These are phyloP conservation scores for Eleusine coracana DNA, from an alignment of 176 grass and related monocot genomes.

Conservation along the genomic window DNA sequence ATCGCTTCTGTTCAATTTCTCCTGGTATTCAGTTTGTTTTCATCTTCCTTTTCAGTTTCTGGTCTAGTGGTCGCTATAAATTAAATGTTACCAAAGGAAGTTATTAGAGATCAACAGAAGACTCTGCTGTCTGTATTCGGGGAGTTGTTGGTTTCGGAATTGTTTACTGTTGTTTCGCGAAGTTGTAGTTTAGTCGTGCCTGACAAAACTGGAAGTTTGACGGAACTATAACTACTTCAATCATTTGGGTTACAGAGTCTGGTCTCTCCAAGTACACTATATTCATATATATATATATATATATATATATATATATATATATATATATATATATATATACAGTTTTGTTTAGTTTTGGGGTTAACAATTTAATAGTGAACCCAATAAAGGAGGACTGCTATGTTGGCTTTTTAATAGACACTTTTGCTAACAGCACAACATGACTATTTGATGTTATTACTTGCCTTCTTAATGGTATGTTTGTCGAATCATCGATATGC, in stretches of 20 bases:
- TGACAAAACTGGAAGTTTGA: neutral
- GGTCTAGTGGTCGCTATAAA: neutral
- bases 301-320: neutral
- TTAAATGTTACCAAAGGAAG: neutral
- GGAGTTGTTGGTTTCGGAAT: neutral
- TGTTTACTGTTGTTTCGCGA: neutral
- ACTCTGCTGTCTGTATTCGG: neutral
- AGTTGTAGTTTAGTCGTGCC: conserved; percentile 13
- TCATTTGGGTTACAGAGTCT: neutral
- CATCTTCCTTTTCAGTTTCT: neutral
- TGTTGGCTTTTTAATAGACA: neutral
- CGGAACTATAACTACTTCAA: neutral
- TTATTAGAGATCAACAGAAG: neutral
- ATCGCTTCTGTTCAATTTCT: neutral
- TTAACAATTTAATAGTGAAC: neutral
- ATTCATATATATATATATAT: neutral
- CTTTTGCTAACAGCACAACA: neutral
- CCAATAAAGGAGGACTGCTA: neutral
- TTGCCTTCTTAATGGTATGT: neutral
- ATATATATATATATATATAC: neutral
- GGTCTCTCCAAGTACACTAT: neutral
- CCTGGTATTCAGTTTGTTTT: neutral
- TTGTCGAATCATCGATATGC: neutral
- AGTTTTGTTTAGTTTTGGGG: neutral
- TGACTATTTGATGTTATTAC: conserved; percentile 19